Evolutionary conservation across 768 basidiomycete species (phyloP), one percentile per base, ranked within the genome.

Genomic region (Mrakia frigida): DNA sequence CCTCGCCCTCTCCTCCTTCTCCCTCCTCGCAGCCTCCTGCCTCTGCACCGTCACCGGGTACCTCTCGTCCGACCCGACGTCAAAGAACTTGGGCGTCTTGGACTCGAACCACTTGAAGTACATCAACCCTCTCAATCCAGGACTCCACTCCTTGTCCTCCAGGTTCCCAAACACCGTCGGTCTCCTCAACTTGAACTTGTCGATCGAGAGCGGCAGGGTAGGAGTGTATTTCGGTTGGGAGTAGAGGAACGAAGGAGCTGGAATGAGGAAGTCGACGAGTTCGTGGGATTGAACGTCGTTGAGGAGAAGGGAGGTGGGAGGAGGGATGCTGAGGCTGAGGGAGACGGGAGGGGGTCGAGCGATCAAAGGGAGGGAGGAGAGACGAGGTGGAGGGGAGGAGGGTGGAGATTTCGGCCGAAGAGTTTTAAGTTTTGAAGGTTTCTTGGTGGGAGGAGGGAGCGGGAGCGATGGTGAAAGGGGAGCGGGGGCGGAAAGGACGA

Each of bases 101-200:
- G 39, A 14, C 39, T 68, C 35, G 25, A 68, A 68, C 35, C 23
- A 68, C 37, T 68, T 37, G 65, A 68, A 68, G 31, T 68, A n/a
- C 35, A 39, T 39, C 65, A 68, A 21, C 11, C 65, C 65, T 41
- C 37, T 21, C 39, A 39, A 25, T 5, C 35, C 35, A 25, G 65
- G 65, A 23, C 18, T 39, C 65, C 65, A 68, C 35, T 68, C 65
- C 35, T 35, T 35, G 37, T 68, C 65, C 65, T 68, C 65, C 14
- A 68, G 21, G 65, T 68, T 68, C 37, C 37, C 37, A 14, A 68
- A 68, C 65, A 68, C 65, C 35, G 65, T 68, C 65, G 65, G 65
- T 21, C 65, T 5, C 2, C 18, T 39, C 39, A 39, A 18, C 33
- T 23, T 37, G 35, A 25, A 23, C 35, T 7, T 39, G 25, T 21